Evolutionary conservation across 2,329 filamentous ascomycete species (phyloP), one percentile per base, ranked within the genome.

Genomic region (Colletotrichum godetiae): DNA sequence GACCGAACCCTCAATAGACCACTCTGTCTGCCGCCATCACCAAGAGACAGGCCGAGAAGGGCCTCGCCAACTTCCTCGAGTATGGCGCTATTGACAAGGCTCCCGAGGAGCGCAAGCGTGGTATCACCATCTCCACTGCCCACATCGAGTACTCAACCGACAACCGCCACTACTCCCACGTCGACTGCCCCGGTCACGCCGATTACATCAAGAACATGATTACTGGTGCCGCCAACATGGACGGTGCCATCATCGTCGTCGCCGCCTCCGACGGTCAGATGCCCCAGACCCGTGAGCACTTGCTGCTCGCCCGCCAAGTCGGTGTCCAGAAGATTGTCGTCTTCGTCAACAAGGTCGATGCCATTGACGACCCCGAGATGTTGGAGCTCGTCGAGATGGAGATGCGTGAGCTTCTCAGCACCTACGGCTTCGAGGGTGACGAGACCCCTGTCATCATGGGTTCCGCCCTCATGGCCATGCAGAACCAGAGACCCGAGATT

Each of bases 161-260:
- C 0, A 89, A 89, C 83, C 93, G 97, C 82, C 97, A 99, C 89
- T 99, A 99, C 88, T 97, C 97, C 81, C 97, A 99, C 91, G 97
- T 99, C 88, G 97, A 99, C 91, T 99, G 97, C 87, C 97, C 97
- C 73, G 97, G 97, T 87, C 97, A 99, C 93, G 97, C 97, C 86
- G 97, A 99, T 95, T 99, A 99, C 90, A 98, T 99, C 89, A 99
- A 99, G 92, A 99, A 99, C 93, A 99, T 99, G 97, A 99, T 99
- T 85, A 99, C 97, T 78, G 97, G 97, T 92, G 95, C 97, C 76
- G 96, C 97, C 81, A 97, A 95, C 89, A 99, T 99, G 97, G 97
- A 99, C 81, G 97, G 97, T 81, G 96, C 97, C 81, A 96, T 99
- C 83, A 98, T 99, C 81, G 97, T 99, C 78, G 97, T 99, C 80